A percentile compares a stretch with the other conserved stretches of the same genome.
phyloP scores from a whole-genome alignment of 2,329 filamentous ascomycete species.

The Calonectria pteridis region DNA sequence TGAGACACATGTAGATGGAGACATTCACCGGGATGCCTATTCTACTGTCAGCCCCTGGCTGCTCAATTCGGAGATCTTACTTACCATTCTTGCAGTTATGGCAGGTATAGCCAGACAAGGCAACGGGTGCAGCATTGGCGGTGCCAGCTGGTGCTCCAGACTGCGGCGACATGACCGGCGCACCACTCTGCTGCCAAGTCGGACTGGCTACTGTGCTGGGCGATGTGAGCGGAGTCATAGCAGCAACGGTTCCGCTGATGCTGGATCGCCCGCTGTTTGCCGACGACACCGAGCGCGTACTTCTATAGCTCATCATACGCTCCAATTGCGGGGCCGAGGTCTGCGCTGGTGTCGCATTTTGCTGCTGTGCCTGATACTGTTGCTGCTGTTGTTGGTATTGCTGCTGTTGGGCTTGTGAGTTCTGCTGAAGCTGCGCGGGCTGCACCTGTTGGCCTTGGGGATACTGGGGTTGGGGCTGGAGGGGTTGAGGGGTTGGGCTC shows the following conservation, averaged over 20 bases:
- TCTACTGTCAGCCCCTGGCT: fast-evolving
- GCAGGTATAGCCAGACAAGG: slow-evolving; percentile 16
- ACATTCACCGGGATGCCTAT: slow-evolving; percentile 43
- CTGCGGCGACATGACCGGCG: slow-evolving; percentile 13
- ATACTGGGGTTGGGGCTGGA: slow-evolving; percentile 5
- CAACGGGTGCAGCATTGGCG: neutral
- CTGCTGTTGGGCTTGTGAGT: neutral
- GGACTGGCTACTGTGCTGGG: slow-evolving; percentile 24
- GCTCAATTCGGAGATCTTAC: neutral
- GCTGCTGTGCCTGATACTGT: neutral
- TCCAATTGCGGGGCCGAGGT: neutral
- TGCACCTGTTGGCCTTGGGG: neutral
- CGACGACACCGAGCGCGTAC: slow-evolving; percentile 11
- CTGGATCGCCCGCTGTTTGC: slow-evolving; percentile 30
- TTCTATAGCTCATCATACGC: slow-evolving; percentile 14
- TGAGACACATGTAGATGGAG: slow-evolving; percentile 44
- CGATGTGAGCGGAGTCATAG: slow-evolving; percentile 22
- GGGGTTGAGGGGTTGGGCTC: neutral
- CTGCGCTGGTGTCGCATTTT: slow-evolving; percentile 5
- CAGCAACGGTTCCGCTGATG: slow-evolving; percentile 13
- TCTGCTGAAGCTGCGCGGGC: neutral
- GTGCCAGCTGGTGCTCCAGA: neutral
- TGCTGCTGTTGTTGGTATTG: slow-evolving; percentile 1
- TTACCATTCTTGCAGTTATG: slow-evolving; percentile 42
- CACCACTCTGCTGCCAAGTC: slow-evolving; percentile 17